Evolutionary conservation across 352 stramenopile species (phyloP), one percentile per base, ranked within the genome.

Genomic region (Pythium biforme): DNA sequence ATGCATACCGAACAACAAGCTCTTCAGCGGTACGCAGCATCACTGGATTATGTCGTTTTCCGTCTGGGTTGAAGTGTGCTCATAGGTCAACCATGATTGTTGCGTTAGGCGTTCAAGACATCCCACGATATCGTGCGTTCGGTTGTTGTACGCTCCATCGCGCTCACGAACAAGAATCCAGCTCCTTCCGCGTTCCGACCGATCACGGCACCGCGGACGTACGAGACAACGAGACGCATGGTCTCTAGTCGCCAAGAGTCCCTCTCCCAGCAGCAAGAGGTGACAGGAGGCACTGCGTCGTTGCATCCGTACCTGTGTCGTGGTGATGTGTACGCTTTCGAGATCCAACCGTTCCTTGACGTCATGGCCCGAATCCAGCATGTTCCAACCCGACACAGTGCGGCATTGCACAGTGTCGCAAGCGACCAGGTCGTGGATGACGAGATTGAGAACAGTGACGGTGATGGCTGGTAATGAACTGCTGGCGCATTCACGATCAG

Each of bases 401-500:
- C 4, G n/a, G 5, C 37, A 43, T 29, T 52, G 25, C 17, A 17
- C n/a, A 14, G n/a, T 25, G 20, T 11, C 7, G 3, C 33, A 1
- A 48, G 20, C 33, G 23, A 57, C 25, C 7, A 74, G 34, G 31
- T 77, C 34, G 39, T 84, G n/a, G 72, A 88, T 23, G 83, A 92
- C 56, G 80, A 90, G 48, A 90, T 92, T 59, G 79, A 92, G 48
- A 78, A 75, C 64, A 87, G 72, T 33, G 83, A 87, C 49, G 72
- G 64, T 11, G 74, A 75, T 26, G 59, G 15, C 6, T 79, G 69
- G 77, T 80, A 72, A n/a, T 19, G 12, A 4, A n/a, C n/a, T n/a
- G 14, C 37, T 5, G 11, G 37, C 37, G 15, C 14, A 19, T 20
- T 20, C 15, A 17, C 17, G 8, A 17, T 43, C 4, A n/a, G n/a